phyloP scores from a whole-genome alignment of 208 protist genomes.

The Lotmaria passim region DNA sequence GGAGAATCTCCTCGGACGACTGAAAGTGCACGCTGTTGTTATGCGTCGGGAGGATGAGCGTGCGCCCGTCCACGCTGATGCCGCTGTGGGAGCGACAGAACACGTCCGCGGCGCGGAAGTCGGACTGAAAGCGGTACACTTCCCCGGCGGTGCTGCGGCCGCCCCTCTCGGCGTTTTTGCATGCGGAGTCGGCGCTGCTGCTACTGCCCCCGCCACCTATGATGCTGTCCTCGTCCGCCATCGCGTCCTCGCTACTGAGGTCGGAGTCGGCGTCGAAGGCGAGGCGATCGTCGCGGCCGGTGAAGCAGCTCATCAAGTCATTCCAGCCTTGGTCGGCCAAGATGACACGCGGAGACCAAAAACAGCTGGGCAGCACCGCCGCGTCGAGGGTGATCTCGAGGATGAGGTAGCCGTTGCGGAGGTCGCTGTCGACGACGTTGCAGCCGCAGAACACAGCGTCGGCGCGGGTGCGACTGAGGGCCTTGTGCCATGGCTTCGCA shows the following conservation, averaged over 20 bases:
- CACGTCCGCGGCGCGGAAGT: slow-evolving; percentile 59
- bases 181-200: background rate
- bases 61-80: slow-evolving; percentile 63
- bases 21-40: slow-evolving; percentile 52
- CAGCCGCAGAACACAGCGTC: slow-evolving; percentile 58
- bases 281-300: slow-evolving; percentile 54
- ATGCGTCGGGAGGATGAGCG: slow-evolving; percentile 71
- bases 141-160: slow-evolving; percentile 21
- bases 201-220: slow-evolving; percentile 10
- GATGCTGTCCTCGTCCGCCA: slow-evolving; percentile 15
- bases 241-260: slow-evolving; percentile 4
- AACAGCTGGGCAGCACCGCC: slow-evolving; percentile 30
- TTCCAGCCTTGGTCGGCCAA: slow-evolving; percentile 46
- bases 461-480: slow-evolving; percentile 19
- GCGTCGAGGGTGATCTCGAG: slow-evolving; percentile 60
- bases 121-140: slow-evolving; percentile 46
- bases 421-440: slow-evolving; percentile 82
- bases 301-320: slow-evolving; percentile 66
- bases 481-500: slow-evolving; percentile 31
- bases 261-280: slow-evolving; percentile 19
- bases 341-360: slow-evolving; percentile 36
- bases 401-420: slow-evolving; percentile 72
- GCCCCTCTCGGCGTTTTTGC: background rate
- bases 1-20: slow-evolving; percentile 57
- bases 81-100: slow-evolving; percentile 70